Base-by-base conservation (phyloP, 176 grass and related monocot species). In the Rhynchospora breviuscula region DNA sequence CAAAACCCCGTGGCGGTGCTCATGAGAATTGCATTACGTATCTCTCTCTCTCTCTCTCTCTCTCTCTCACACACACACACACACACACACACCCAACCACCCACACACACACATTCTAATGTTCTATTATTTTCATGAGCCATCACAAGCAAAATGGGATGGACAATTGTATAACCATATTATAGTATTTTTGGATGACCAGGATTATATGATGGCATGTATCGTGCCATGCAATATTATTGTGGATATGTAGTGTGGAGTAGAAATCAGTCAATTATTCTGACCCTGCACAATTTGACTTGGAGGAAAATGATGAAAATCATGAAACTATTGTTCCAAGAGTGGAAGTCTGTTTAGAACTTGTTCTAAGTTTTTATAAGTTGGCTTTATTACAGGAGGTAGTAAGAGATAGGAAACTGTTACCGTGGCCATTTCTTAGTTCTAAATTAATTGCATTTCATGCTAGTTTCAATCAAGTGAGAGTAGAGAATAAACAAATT, bases 21-120 rank as follows among this genome's bases (percentile, higher is more conserved):
- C 97, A 99, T 77, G 97, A 95, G 79, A 99, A 99, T 58, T 96
- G 97, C 91, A 99, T 99, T 86, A 96, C 88, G 97, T 99, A 93
- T 14, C 0, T 10, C 72, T 81, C 71, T 85, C 35, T 72, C 43
- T 10, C 72, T 81, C 71, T 85, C 35, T 72, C 43, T 86, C 21
- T 29, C 7, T 51, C 35, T 81, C 71, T 13, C 60, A 69, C 78
- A 10, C 69, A 5, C 35, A 5, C 35, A 5, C 35, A 5, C 35
- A 5, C 35, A 5, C 35, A 5, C 2, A 2, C 35, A 40, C 35
- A 40, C 4, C n/a, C n/a, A n/a, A n/a, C n/a, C 35, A 5, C 35
- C 0, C 35, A 5, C 35, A 5, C 35, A 5, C 2, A 2, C 35
- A 40, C 35, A 40, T 4, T 40, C 35, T 40, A 3, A 18, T 66